phyloP scores from a whole-genome alignment of 163 green algal species.

The Smithsoniella earleae region DNA sequence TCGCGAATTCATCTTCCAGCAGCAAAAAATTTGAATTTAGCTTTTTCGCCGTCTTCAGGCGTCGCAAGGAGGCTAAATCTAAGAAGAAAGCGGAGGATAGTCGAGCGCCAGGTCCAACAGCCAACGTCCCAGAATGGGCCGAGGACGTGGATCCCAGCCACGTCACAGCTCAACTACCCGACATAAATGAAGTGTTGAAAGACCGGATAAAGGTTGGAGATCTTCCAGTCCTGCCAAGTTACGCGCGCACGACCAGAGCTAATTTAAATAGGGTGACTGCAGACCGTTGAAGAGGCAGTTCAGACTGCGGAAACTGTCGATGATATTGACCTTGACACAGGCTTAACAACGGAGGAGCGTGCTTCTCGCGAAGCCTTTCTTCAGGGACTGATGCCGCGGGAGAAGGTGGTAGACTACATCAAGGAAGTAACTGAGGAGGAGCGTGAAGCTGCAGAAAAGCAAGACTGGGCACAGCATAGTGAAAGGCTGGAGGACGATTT shows the following conservation, averaged over 20 bases:
- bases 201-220: constrained; percentile 12
- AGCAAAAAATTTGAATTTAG: too few relatives aligned
- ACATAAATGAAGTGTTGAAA: background rate
- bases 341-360: background rate
- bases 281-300: background rate
- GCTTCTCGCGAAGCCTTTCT: background rate
- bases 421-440: background rate
- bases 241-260: too few relatives aligned
- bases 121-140: background rate
- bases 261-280: too few relatives aligned
- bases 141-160: background rate
- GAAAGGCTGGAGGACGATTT: background rate
- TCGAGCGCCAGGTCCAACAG: too few relatives aligned
- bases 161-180: background rate
- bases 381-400: background rate
- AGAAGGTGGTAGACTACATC: background rate
- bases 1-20: too few relatives aligned
- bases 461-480: background rate
- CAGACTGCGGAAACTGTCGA: background rate
- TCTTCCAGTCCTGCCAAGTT: too few relatives aligned
- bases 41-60: too few relatives aligned
- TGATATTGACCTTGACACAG: background rate
- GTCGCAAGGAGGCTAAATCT: too few relatives aligned
- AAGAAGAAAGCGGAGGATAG: too few relatives aligned
- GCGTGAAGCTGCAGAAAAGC: background rate